These are phyloP conservation scores for Tolypocladium inflatum DNA, from an alignment of 2,329 filamentous ascomycete species.

Conservation along the genomic window DNA sequence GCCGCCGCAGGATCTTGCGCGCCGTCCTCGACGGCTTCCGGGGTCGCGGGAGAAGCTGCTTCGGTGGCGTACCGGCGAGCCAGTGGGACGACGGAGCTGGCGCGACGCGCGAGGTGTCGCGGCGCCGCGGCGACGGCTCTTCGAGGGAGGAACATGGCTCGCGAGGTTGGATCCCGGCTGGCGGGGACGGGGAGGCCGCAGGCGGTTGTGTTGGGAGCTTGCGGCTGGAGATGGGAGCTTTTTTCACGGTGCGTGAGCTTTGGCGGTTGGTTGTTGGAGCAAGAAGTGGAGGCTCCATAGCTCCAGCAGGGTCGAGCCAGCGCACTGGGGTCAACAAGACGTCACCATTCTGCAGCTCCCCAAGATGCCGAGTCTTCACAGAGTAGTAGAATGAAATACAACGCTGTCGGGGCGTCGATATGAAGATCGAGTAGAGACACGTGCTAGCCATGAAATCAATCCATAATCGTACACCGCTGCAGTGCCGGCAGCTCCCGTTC, in stretches of 20 bases:
- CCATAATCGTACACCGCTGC: neutral
- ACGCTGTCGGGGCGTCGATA: neutral
- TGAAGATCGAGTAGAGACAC: neutral
- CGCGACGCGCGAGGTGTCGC: conserved; percentile 6
- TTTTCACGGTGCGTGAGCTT: neutral
- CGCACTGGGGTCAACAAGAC: neutral
- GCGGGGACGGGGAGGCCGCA: neutral
- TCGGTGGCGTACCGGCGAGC: conserved; percentile 14
- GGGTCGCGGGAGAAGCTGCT: conserved; percentile 1
- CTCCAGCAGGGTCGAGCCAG: neutral
- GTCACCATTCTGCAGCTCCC: neutral
- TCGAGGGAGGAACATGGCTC: conserved; percentile 17
- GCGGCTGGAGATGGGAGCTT: neutral
- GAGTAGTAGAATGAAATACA: neutral
- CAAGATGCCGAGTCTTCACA: neutral
- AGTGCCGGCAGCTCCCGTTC: neutral
- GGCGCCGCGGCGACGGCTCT: conserved; percentile 11
- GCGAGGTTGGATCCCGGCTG: neutral
- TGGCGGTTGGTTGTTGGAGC: neutral
- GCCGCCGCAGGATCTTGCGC: neutral
- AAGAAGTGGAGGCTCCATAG: neutral
- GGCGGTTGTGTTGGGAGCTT: neutral
- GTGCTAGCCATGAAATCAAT: neutral
- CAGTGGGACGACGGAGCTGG: conserved; percentile 9
- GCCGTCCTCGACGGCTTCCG: neutral